Percentiles rank a stretch among this genome's conserved stretches.
These are phyloP conservation scores for Fonsecaea monophora DNA, from an alignment of 2,329 filamentous ascomycete species.

Conservation along the genomic window DNA sequence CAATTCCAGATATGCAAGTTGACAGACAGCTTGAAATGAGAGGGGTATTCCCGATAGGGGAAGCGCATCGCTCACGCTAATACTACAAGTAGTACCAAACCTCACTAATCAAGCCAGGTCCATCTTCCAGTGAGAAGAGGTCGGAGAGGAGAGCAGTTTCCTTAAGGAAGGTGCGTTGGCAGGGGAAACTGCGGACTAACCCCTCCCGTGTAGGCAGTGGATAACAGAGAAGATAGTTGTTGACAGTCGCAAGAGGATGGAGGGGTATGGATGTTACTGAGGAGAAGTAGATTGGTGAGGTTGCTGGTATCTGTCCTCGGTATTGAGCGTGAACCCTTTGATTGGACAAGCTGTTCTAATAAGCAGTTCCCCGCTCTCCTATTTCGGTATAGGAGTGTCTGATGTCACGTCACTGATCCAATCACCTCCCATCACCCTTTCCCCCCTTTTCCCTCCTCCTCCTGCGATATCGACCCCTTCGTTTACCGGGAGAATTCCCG, in stretches of 20 bases:
- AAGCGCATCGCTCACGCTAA: neutral
- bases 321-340: neutral
- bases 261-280: neutral
- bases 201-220: neutral
- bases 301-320: neutral
- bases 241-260: neutral
- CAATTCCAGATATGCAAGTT: neutral
- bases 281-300: neutral
- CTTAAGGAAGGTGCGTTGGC: neutral
- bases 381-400: neutral
- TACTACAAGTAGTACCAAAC: neutral
- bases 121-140: neutral
- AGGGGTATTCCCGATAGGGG: neutral
- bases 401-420: neutral
- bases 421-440: neutral
- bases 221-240: neutral
- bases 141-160: neutral
- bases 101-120: neutral
- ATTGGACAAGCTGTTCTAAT: neutral
- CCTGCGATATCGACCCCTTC: too few species aligned
- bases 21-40: neutral
- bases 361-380: slow-evolving; percentile 2
- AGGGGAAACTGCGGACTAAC: neutral
- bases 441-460: neutral
- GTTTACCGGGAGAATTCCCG: neutral